These are phyloP conservation scores for Chalara sp. DNA, from an alignment of 2,329 filamentous ascomycete genomes.

Conservation along the genomic window DNA sequence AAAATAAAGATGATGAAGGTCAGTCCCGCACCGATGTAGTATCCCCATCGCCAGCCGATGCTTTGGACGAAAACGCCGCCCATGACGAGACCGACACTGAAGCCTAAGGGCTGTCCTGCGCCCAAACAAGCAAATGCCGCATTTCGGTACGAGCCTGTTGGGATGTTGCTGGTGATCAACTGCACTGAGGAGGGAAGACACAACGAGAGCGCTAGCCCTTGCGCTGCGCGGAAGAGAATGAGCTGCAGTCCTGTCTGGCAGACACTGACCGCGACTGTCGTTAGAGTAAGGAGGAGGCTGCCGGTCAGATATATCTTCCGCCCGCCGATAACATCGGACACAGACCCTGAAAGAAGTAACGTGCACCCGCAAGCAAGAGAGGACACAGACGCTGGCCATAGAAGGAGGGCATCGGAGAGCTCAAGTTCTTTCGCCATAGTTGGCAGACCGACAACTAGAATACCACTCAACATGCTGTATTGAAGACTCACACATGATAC, in stretches of 20 bases:
- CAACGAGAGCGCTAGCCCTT: constrained; percentile 38
- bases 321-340: constrained; percentile 42
- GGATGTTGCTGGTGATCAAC: constrained; percentile 40
- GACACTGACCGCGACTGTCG: constrained; percentile 38
- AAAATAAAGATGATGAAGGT: constrained; percentile 14
- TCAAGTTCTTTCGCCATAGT: constrained; percentile 32
- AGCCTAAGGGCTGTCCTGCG: constrained; percentile 43
- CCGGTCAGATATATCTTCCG: constrained; percentile 38
- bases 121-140: constrained; percentile 45
- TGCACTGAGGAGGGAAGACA: constrained; percentile 42
- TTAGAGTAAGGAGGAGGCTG: constrained; percentile 34
- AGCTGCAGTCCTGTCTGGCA: constrained; percentile 33
- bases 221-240: constrained; percentile 39
- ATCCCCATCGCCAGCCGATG: constrained; percentile 45
- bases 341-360: constrained; percentile 40
- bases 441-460: constrained; percentile 35
- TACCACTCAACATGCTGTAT: constrained; percentile 24
- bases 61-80: constrained; percentile 41
- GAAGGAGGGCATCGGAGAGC: constrained; percentile 15
- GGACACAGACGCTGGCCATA: constrained; percentile 27
- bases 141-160: constrained; percentile 40
- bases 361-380: constrained; percentile 37
- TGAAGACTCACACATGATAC: constrained; percentile 22
- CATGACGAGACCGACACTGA: constrained; percentile 42
- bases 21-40: constrained; percentile 39